Evolutionary conservation across 176 grass and related monocot genomes (phyloP), one percentile per base, ranked within the genome.

Genomic region (Oryza meyeriana): DNA sequence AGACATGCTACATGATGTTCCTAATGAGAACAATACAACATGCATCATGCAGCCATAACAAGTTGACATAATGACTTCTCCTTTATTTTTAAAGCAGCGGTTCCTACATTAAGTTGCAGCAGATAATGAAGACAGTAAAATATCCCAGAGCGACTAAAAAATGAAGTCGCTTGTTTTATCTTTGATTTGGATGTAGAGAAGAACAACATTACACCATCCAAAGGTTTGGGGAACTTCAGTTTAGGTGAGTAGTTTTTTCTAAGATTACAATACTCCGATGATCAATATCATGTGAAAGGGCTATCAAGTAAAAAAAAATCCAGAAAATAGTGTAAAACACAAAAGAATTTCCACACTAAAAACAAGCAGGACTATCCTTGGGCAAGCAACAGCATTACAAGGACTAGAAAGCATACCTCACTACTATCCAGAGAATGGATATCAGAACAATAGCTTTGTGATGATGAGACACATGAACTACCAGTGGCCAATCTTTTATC

Each of bases 391-490:
- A 89, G 3, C 11, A 10, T 67, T 18, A 71, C 12, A 41, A 70
- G 14, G 26, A 84, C 47, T 74, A 45, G 71, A 76, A 63, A 82
- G 47, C 47, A 75, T 94, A 92, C 95, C 95, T 90, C 86, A 72
- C 12, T 80, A 85, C 73, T 72, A 78, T 88, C 80, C 34, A 92
- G 72, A 79, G 63, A 82, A 27, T 76, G 79, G 8, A 93, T 42
- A 86, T 86, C 59, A 66, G 83, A 82, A 70, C 34, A 68, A 77
- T 84, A 81, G 61, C 74, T 84, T 72, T 91, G 78, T 74, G 81
- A 84, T 83, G 48, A 85, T 64, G 72, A 66, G 79, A 80, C 64
- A 62, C 57, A 48, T 71, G 80, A 90, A 88, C 64, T 74, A 59
- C 27, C 70, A 48, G 70, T 81, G 29, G 77, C 79, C 79, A 80